These are phyloP conservation scores for Calonectria multiphialidica DNA, from an alignment of 2,329 filamentous ascomycete genomes.

Conservation along the genomic window DNA sequence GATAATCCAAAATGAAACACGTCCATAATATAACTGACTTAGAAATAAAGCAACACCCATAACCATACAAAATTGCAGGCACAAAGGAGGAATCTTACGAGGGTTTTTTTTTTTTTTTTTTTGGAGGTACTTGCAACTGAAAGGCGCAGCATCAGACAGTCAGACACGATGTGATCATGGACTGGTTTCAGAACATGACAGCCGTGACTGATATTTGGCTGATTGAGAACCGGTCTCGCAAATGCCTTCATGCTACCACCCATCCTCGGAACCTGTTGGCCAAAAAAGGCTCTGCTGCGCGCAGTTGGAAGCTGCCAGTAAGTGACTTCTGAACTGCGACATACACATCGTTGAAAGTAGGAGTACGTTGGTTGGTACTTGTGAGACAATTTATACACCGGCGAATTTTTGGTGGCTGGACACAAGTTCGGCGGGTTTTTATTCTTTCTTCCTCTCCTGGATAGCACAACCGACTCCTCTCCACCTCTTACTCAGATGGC, in stretches of 20 bases:
- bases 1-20: neutral
- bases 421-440: too few relatives aligned
- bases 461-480: neutral
- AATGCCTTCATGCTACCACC: too few relatives aligned
- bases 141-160: neutral
- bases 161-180: too few relatives aligned
- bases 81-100: neutral
- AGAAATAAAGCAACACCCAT: neutral
- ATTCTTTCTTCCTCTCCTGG: too few relatives aligned
- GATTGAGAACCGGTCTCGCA: neutral
- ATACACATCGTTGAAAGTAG: neutral
- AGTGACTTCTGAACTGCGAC: neutral
- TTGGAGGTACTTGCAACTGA: too few relatives aligned
- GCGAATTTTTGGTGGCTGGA: neutral
- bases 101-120: neutral
- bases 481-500: neutral
- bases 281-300: neutral
- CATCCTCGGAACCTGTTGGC: neutral
- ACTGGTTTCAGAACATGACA: neutral
- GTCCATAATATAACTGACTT: neutral
- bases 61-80: neutral
- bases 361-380: neutral
- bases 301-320: neutral
- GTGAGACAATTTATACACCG: neutral
- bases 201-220: neutral